A percentile compares a stretch with the other conserved stretches of the same genome.
phyloP scores from a whole-genome alignment of 1,284 basidiomycete species.

The Sporisorium scitamineum region DNA sequence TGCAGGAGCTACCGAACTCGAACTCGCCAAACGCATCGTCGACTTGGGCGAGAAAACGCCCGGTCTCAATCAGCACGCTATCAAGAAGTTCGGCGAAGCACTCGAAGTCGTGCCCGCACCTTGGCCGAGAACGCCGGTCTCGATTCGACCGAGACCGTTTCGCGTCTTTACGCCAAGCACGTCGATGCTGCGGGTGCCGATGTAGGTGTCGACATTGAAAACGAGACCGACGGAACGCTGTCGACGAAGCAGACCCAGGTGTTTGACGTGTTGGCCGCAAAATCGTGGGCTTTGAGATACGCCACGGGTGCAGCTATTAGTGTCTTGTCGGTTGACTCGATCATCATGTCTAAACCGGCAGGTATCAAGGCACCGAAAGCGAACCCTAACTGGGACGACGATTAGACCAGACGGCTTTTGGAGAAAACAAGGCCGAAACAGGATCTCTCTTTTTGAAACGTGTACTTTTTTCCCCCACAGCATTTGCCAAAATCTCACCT shows the following conservation, averaged over 20 bases:
- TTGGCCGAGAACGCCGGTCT: constrained; percentile 96
- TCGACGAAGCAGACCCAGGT: constrained; percentile 53
- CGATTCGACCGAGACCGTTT: constrained; percentile 91
- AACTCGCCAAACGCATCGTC: constrained; percentile 85
- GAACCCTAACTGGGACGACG: constrained; percentile 69
- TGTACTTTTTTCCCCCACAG: constrained; percentile 2
- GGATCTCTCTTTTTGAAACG: background rate
- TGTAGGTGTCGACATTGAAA: constrained; percentile 88
- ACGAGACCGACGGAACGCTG: constrained; percentile 56
- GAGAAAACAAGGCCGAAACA: background rate
- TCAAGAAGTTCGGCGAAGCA: constrained; percentile 88
- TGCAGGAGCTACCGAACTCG: constrained; percentile 92
- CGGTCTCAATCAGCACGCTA: constrained; percentile 92
- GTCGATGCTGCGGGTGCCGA: constrained; percentile 72
- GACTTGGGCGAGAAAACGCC: constrained; percentile 87
- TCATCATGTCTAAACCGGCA: constrained; percentile 80
- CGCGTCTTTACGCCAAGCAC: constrained; percentile 89
- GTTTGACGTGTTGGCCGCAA: constrained; percentile 85
- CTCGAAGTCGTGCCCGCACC: constrained; percentile 93
- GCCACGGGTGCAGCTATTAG: constrained; percentile 94
- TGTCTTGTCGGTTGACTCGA: constrained; percentile 94
- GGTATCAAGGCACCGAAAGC: constrained; percentile 68
- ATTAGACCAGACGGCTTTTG: constrained; percentile 42
- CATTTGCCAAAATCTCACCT: background rate
- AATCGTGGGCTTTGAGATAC: constrained; percentile 87